Evolutionary conservation across 306 rosid genomes (phyloP).

Genomic region (Glycine soja): DNA sequence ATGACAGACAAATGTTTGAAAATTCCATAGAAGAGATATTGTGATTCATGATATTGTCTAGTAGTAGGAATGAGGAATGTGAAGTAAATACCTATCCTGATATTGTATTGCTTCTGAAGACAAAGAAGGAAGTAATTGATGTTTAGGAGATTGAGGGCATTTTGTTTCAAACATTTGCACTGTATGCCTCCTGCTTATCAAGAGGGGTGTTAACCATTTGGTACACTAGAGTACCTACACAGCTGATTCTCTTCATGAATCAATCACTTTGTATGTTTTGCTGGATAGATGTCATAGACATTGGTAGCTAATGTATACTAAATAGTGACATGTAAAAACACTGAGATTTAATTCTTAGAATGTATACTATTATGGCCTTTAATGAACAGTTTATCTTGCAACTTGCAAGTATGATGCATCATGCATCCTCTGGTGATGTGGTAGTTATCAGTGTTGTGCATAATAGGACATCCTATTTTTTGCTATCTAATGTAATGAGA

Average conservation of each 20-base stretch:
- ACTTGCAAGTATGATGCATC: background rate
- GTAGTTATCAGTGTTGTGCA: too few species aligned
- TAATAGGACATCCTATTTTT: background rate
- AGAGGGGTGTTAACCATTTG: slow-evolving; percentile 13
- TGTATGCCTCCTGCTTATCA: slow-evolving; percentile 4
- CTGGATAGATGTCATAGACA: slow-evolving; percentile 2
- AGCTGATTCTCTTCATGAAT: background rate
- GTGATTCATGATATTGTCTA: background rate
- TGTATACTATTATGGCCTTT: background rate
- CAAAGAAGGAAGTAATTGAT: slow-evolving; percentile 2
- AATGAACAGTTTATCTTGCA: background rate
- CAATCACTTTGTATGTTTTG: background rate
- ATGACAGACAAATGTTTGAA: background rate
- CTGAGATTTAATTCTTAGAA: background rate
- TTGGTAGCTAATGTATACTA: background rate
- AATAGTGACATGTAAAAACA: background rate
- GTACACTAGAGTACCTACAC: background rate
- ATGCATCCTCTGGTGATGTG: too few species aligned
- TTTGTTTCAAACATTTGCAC: slow-evolving; percentile 15
- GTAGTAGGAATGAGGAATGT: background rate
- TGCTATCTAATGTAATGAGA: background rate
- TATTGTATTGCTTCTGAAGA: slow-evolving; percentile 10
- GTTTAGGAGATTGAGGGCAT: slow-evolving; percentile 12
- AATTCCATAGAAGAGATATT: background rate
- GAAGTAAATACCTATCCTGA: slow-evolving; percentile 4